These are phyloP conservation scores for Leonotis leonurus DNA, from an alignment of 257 asterid species.

Conservation along the genomic window DNA sequence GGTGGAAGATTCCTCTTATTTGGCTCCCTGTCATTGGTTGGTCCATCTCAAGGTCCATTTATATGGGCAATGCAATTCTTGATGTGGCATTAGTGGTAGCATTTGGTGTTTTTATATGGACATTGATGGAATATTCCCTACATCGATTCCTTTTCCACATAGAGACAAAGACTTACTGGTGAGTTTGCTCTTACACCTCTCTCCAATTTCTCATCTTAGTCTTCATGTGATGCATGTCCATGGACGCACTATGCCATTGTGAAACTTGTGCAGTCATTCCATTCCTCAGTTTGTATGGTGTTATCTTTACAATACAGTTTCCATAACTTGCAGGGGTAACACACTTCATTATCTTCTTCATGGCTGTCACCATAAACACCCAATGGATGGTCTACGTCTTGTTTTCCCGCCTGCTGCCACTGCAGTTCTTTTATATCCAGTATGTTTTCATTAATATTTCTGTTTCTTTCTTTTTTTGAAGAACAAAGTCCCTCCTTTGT, in stretches of 20 bases:
- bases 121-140: conserved; percentile 61
- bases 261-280: not conserved
- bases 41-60: conserved; percentile 37
- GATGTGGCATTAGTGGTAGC: conserved; percentile 32
- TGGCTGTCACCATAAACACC: conserved; percentile 95
- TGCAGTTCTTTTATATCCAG: conserved; percentile 53
- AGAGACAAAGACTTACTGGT: conserved; percentile 55
- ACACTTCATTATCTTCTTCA: conserved; percentile 75
- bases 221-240: not conserved
- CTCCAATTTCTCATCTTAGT: not conserved
- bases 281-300: not conserved
- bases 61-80: conserved; percentile 39
- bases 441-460: conserved; percentile 16
- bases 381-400: conserved; percentile 75
- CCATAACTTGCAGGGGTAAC: conserved; percentile 51
- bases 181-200: too few relatives aligned
- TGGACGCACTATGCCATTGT: not conserved
- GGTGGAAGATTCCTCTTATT: conserved; percentile 81
- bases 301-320: conserved; percentile 4
- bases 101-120: conserved; percentile 59
- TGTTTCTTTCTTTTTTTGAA: not conserved
- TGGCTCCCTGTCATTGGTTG: conserved; percentile 81
- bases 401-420: conserved; percentile 87
- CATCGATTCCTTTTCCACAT: conserved; percentile 75
- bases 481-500: not conserved